A percentile compares a stretch with the other conserved stretches of the same genome.
phyloP scores from a whole-genome alignment of 176 grass and related monocot species.

The Oryza brachyantha region DNA sequence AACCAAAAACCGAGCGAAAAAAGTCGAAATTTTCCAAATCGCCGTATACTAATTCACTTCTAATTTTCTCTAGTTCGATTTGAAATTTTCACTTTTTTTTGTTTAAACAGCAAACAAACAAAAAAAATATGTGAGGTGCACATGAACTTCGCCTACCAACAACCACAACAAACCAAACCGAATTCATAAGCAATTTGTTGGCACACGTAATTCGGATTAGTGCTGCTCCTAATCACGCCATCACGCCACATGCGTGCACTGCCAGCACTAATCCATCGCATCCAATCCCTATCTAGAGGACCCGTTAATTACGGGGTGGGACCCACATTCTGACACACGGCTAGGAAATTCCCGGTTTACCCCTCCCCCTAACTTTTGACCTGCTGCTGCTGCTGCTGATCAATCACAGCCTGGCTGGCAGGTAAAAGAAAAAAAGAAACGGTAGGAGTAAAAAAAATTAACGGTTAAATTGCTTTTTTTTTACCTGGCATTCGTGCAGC shows the following conservation, averaged over 20 bases:
- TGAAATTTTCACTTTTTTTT: not conserved
- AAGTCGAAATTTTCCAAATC: not conserved
- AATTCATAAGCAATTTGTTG: not conserved
- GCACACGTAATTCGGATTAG: constrained; percentile 20
- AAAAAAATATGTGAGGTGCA: not conserved
- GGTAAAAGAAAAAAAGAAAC: not conserved
- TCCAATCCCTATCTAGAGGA: not conserved
- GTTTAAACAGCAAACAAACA: no score
- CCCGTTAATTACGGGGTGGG: constrained; percentile 1
- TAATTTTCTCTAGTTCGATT: not conserved
- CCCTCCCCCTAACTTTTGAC: not conserved
- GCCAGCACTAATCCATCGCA: not conserved
- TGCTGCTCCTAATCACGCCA: constrained; percentile 13
- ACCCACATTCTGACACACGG: not conserved
- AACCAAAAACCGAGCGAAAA: not conserved
- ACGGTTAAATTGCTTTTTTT: no score
- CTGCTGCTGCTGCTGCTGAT: no score
- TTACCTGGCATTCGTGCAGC: constrained; percentile 73
- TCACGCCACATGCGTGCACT: constrained; percentile 8
- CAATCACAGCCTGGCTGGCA: not conserved
- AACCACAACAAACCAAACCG: constrained; percentile 5
- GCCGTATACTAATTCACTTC: not conserved
- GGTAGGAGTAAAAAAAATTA: no score
- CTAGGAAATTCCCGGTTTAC: not conserved
- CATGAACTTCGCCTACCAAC: not conserved